phyloP scores from a whole-genome alignment of 345 rosid species.

The Raphanus raphanistrum region DNA sequence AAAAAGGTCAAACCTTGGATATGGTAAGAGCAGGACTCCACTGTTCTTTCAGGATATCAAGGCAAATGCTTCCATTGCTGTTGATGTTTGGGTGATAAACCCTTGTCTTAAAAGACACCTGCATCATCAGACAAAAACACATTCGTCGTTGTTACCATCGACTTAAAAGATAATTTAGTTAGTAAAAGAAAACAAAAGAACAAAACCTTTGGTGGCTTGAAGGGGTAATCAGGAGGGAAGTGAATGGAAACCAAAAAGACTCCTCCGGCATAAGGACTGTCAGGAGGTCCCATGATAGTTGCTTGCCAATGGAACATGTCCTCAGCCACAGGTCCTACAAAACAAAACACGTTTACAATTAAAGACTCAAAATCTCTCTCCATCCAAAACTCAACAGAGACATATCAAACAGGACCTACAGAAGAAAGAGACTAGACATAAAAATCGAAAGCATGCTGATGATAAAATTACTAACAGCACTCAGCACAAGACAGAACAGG shows the following conservation, averaged over 20 bases:
- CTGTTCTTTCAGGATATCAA: slow-evolving; percentile 41
- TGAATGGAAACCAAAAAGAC: slow-evolving; percentile 53
- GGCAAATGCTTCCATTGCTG: slow-evolving; percentile 41
- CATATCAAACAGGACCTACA: neutral
- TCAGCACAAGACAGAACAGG: neutral
- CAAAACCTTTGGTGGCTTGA: slow-evolving; percentile 61
- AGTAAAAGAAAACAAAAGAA: neutral
- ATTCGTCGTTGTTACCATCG: neutral
- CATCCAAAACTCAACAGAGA: neutral
- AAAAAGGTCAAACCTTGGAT: slow-evolving; percentile 32
- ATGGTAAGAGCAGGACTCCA: slow-evolving; percentile 44
- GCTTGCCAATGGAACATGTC: slow-evolving; percentile 74
- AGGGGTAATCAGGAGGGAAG: slow-evolving; percentile 61
- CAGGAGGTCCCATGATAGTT: slow-evolving; percentile 54
- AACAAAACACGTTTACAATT: neutral
- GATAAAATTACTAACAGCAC: neutral
- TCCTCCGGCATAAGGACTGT: slow-evolving; percentile 56
- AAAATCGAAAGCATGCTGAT: neutral
- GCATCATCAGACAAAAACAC: neutral
- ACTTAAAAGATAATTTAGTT: neutral
- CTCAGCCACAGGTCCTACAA: slow-evolving; percentile 53
- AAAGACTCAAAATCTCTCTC: neutral
- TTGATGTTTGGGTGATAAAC: slow-evolving; percentile 42
- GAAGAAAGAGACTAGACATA: neutral
- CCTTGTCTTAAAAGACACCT: slow-evolving; percentile 43